Evolutionary conservation across 768 basidiomycete species (phyloP).

Genomic region (Collybiopsis confluens): DNA sequence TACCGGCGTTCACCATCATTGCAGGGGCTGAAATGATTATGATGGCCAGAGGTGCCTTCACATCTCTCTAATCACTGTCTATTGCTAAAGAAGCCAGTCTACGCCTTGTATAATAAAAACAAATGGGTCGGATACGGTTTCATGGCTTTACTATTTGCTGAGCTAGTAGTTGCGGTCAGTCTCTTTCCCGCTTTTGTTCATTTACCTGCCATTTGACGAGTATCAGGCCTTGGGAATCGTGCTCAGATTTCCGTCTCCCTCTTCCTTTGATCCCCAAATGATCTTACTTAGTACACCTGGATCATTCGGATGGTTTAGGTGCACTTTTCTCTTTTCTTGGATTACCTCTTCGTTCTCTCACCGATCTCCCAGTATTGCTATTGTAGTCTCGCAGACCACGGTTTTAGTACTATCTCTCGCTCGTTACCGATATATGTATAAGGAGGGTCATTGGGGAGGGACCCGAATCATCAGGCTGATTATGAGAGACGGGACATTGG

Average conservation of each 20-base stretch:
- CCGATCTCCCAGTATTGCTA: slow-evolving; percentile 1
- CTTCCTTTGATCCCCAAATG: slow-evolving; percentile 5
- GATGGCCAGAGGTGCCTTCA: slow-evolving; percentile 24
- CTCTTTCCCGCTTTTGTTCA: no score
- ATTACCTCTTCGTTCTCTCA: background rate
- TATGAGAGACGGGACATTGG: slow-evolving; percentile 13
- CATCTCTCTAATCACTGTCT: background rate
- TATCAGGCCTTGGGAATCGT: slow-evolving; percentile 3
- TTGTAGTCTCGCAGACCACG: slow-evolving; percentile 10
- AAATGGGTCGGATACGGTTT: slow-evolving; percentile 18
- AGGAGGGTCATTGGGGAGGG: background rate
- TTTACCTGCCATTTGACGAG: no score
- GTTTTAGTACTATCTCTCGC: slow-evolving; percentile 8
- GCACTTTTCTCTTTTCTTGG: background rate
- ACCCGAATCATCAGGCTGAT: slow-evolving; percentile 9
- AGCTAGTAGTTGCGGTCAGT: slow-evolving; percentile 5
- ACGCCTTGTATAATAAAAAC: slow-evolving; percentile 25
- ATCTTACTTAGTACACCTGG: slow-evolving; percentile 9
- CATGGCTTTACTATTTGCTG: slow-evolving; percentile 14
- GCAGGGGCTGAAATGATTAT: slow-evolving; percentile 24
- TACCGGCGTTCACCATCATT: slow-evolving; percentile 19
- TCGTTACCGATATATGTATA: slow-evolving; percentile 7
- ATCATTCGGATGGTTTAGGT: slow-evolving; percentile 15
- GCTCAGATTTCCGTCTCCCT: slow-evolving; percentile 7
- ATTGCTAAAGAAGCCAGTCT: slow-evolving; percentile 16